Base-by-base conservation (phyloP, 2,329 filamentous ascomycete genomes). In the Pseudohalonectria lignicola region DNA sequence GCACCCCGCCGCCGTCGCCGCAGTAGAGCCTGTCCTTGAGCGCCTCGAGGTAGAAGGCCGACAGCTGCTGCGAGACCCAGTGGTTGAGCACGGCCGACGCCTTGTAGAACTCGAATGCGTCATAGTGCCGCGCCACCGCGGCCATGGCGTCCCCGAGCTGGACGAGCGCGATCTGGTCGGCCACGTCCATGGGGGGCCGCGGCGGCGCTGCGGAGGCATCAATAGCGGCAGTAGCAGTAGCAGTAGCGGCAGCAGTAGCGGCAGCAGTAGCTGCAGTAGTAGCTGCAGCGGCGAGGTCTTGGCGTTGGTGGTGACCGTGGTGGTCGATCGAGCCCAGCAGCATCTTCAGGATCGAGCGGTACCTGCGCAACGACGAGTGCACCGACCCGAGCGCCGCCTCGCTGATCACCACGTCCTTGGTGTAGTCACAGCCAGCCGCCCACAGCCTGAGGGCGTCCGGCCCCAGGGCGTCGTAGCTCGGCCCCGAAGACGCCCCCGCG, bases 21-120 rank as follows among this genome's bases (percentile, higher is more conserved):
- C 88, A 92, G 63, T 98, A 98, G 1, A 96, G 67, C 3, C 86
- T 72, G 52, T 98, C 92, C 59, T 98, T 98, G 49, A 88, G 69
- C 1, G 84, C 79, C 59, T 98, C 92, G 41, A 98, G 76, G 57
- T 96, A 98, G 57, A 95, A 94, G 0, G 90, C 82, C 1, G 87
- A 95, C 18, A 98, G 70, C 47, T 95, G 85, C 18, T 71, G 77
- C 39, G 79, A 77, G 42, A 94, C 71, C 79, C 88, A 95, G 45
- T 76, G 74, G 57, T 88, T 93, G 45, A 96, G 69, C 4, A 71
- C 61, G 42, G 69, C 76, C 5, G 87, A 66, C 11, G 74, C 88
- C 57, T 78, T 83, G 69, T 86, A 81, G 58, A 94, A 95, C 52
- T 94, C 85, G 53, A 85, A 82, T 19, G 74, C 74, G 26, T 71